Evolutionary conservation across 139 green algal genomes (phyloP), one percentile per base, ranked within the genome.

Genomic region (Asterochloris sp.): DNA sequence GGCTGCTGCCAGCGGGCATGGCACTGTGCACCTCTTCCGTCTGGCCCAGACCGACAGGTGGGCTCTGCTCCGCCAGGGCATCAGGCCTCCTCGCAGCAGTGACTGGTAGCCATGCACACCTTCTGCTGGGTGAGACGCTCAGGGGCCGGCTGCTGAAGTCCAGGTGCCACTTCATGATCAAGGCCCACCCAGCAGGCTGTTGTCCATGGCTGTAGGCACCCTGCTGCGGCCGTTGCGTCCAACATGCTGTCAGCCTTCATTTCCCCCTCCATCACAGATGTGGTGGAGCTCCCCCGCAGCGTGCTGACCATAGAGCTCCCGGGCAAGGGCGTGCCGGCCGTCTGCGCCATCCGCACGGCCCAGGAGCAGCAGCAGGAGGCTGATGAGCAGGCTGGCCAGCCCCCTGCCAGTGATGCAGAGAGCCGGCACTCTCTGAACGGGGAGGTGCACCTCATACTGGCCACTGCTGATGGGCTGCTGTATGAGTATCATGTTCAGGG

Each of bases 1-100:
- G 83, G 86, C 84, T n/a, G 93, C 89, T 10, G 82, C 86, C 17
- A 93, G 89, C 80, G 90, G 86, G 77, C 88, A 94, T 67, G 92
- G 93, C 68, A 96, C 86, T 0, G 80, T 96, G 21, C 93, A 97
- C 67, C 69, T 97, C 21, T 97, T 93, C 83, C 69, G 80, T 17
- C 82, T 91, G 62, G 78, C 86, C 24, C 47, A 75, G 64, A 80
- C 77, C 27, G 78, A 73, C 67, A 84, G 83, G 86, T 88, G 79
- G 27, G 26, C 17, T 13, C 61, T 21, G 16, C 17, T 12, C 77
- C 16, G 19, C 66, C 21, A 13, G 66, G 66, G 66, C 66, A 71
- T 21, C 19, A 21, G 21, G 17, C 19, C 6, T 71, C 66, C 66
- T 26, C 17, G 6, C 66, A 10, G 66, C 19, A 8, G 66, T 71